Evolutionary conservation across 1,284 basidiomycete genomes (phyloP).

Genomic region (Gomphus sp.): DNA sequence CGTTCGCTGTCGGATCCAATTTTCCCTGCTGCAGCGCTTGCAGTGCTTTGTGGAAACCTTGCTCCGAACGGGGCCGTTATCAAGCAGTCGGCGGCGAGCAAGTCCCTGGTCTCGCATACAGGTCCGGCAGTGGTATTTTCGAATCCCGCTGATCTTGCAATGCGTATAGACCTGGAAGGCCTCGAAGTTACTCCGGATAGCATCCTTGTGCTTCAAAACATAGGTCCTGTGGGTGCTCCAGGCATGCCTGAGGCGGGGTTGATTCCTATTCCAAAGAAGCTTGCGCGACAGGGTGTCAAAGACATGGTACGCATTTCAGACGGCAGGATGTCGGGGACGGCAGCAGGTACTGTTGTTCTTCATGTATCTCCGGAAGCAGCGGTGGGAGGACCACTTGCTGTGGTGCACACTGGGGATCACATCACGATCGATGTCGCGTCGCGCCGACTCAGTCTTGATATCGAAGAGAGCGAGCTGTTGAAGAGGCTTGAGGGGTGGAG

Average conservation of each 20-base stretch:
- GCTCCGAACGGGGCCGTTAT: slow-evolving; percentile 22
- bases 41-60: slow-evolving; percentile 24
- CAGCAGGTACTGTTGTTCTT: slow-evolving; percentile 23
- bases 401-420: slow-evolving; percentile 23
- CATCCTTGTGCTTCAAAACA: slow-evolving; percentile 24
- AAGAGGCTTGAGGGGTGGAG: slow-evolving; percentile 10
- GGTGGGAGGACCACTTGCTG: slow-evolving; percentile 24
- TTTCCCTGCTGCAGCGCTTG: slow-evolving; percentile 17
- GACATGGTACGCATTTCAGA: slow-evolving; percentile 27
- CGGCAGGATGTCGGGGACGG: slow-evolving; percentile 26
- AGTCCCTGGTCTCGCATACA: slow-evolving; percentile 15
- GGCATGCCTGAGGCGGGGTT: slow-evolving; percentile 29
- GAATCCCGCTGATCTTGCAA: slow-evolving; percentile 19
- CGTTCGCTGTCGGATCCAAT: slow-evolving; percentile 20
- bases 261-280: slow-evolving; percentile 25
- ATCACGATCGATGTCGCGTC: slow-evolving; percentile 22
- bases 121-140: slow-evolving; percentile 23
- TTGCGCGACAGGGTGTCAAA: slow-evolving; percentile 22
- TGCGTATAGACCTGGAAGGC: slow-evolving; percentile 21
- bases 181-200: slow-evolving; percentile 18
- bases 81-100: slow-evolving; percentile 23
- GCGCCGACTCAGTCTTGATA: slow-evolving; percentile 15
- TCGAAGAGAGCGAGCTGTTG: slow-evolving; percentile 19
- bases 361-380: slow-evolving; percentile 27
- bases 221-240: slow-evolving; percentile 23